These are phyloP conservation scores for Penicillium corylophilum DNA, from an alignment of 2,329 filamentous ascomycete species.

Conservation along the genomic window DNA sequence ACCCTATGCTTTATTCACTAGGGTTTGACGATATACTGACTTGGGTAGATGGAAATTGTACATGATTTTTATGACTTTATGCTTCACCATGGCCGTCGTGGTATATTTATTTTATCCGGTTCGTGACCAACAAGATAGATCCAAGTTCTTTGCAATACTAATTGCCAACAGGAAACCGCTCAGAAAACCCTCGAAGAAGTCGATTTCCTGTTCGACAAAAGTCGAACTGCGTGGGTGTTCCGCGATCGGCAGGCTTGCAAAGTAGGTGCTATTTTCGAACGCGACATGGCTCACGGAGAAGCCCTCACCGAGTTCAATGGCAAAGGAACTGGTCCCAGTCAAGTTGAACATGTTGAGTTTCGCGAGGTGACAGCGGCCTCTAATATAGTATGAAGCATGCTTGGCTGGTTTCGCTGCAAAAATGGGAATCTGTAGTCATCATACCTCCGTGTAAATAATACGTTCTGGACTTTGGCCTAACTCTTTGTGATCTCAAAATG, in stretches of 20 bases:
- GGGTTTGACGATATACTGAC: background rate
- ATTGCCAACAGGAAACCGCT: constrained; percentile 19
- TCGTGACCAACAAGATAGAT: background rate
- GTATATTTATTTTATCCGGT: constrained; percentile 25
- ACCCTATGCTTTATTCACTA: background rate
- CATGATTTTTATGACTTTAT: constrained; percentile 25
- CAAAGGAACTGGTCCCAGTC: background rate
- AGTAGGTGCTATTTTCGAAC: constrained; percentile 26
- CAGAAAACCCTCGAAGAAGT: constrained; percentile 25
- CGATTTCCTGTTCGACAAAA: constrained; percentile 22
- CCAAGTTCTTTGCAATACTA: background rate
- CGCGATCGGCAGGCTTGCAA: constrained; percentile 19
- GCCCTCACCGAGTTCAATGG: constrained; percentile 37
- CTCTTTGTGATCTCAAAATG: too few species aligned
- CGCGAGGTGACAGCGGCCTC: background rate
- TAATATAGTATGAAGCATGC: background rate
- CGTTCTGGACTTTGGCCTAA: too few species aligned
- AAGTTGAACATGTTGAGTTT: constrained; percentile 42
- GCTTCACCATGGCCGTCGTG: constrained; percentile 21
- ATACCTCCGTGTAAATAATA: too few species aligned
- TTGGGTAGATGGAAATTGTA: constrained; percentile 22
- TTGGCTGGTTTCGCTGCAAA: background rate
- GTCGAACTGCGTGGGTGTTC: constrained; percentile 21
- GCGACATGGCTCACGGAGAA: constrained; percentile 23
- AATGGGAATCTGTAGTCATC: too few species aligned